These are phyloP conservation scores for Gloeophyllum trabeum DNA, from an alignment of 768 basidiomycete species.

Conservation along the genomic window DNA sequence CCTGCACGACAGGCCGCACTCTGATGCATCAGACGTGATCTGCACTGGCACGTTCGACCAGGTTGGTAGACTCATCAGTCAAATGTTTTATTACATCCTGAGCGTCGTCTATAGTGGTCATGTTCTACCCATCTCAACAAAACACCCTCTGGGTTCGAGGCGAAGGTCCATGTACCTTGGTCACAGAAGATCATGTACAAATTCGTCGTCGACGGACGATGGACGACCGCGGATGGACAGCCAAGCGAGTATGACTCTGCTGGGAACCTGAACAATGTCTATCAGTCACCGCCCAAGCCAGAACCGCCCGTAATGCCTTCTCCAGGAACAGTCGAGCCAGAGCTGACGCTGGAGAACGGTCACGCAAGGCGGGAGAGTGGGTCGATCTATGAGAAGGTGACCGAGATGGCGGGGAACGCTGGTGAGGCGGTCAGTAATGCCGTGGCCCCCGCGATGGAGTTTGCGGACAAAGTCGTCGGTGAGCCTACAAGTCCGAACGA, in stretches of 20 bases:
- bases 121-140: conserved; percentile 42
- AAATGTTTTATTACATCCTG: neutral
- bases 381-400: neutral
- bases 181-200: conserved; percentile 60
- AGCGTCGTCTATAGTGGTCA: conserved; percentile 37
- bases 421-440: neutral
- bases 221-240: conserved; percentile 40
- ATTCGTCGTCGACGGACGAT: conserved; percentile 68
- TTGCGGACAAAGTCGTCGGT: neutral
- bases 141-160: conserved; percentile 43
- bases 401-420: neutral
- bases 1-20: conserved; percentile 39
- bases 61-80: conserved; percentile 22
- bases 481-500: neutral
- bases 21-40: conserved; percentile 44
- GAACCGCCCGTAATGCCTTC: conserved; percentile 5
- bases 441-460: neutral
- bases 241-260: conserved; percentile 49
- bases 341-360: conserved; percentile 3
- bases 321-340: conserved; percentile 3
- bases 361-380: conserved; percentile 4
- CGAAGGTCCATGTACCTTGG: conserved; percentile 45
- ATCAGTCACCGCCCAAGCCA: conserved; percentile 39
- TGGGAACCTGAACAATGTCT: conserved; percentile 67
- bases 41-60: conserved; percentile 74